These are phyloP conservation scores for Hibiscus tridactylites DNA, from an alignment of 345 rosid species.

Conservation along the genomic window DNA sequence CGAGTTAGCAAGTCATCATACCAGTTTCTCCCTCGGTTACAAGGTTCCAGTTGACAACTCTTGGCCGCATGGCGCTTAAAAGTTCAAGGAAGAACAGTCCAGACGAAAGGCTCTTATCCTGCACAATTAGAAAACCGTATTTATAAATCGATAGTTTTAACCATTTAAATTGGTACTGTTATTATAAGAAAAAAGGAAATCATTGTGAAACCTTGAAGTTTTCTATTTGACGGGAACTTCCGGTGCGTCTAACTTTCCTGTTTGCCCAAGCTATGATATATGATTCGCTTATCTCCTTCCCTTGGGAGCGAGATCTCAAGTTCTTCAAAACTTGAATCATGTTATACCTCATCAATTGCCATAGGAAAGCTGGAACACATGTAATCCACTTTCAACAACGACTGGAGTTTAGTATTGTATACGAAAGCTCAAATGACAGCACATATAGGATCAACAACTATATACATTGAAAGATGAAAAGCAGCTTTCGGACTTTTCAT, in stretches of 20 bases:
- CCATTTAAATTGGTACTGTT: background rate
- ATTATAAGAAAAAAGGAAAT: background rate
- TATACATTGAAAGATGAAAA: background rate
- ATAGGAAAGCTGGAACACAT: slow-evolving; percentile 62
- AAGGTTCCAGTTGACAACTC: slow-evolving; percentile 94
- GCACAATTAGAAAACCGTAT: slow-evolving; percentile 10
- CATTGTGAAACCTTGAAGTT: slow-evolving; percentile 62
- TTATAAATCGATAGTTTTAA: background rate
- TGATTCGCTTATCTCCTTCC: slow-evolving; percentile 67
- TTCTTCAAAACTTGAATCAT: slow-evolving; percentile 86
- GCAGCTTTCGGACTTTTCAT: background rate
- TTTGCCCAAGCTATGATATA: slow-evolving; percentile 86
- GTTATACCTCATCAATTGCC: slow-evolving; percentile 87
- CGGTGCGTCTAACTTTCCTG: slow-evolving; percentile 47
- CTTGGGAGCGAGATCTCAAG: slow-evolving; percentile 64
- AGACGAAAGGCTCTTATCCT: slow-evolving; percentile 74
- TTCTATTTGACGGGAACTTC: slow-evolving; percentile 51
- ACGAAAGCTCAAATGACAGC: background rate
- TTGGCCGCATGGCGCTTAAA: slow-evolving; percentile 77
- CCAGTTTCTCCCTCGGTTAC: slow-evolving; percentile 93
- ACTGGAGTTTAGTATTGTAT: background rate
- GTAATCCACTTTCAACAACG: background rate
- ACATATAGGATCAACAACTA: background rate
- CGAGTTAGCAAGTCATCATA: slow-evolving; percentile 19
- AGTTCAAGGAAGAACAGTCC: slow-evolving; percentile 89